Evolutionary conservation across 441 rosid species (phyloP), one percentile per base, ranked within the genome.

Genomic region (Pelargonium myrrhifolium): DNA sequence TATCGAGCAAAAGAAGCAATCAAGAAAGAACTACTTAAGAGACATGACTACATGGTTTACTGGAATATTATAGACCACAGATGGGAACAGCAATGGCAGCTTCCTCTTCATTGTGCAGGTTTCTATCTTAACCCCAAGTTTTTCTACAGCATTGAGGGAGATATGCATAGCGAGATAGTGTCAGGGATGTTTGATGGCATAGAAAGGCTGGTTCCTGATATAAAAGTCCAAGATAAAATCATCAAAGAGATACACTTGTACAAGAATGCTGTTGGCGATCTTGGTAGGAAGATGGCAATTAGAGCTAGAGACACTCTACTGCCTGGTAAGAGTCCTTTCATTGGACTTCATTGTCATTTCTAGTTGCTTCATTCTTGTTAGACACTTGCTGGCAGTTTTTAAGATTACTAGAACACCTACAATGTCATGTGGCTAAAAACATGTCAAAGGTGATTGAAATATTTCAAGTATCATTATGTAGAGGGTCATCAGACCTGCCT

Each of bases 121-220:
- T 92, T 94, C 80, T 94, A 80, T 77, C 89, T 94, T 18, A 92
- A 94, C 72, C 98, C 99, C 1, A 89, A 84, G 78, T 87, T 94
- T 77, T 92, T 92, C 72, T 92, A 92, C 66, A 82, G 84, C 73
- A 79, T 82, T 0, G 85, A 75, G 35, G 98, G 88, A 75, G 94
- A 84, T 64, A 69, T 84, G 78, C 91, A 82, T 28, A 82, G 77
- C 53, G 86, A 87, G 82, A 81, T 89, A 42, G 51, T 71, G 62
- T 83, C 94, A 35, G 90, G 85, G n/a, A 80, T 88, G 81, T 81
- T 86, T 62, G 99, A 94, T 78, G 88, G 97, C 79, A 83, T 91
- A 51, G 99, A 91, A 78, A 86, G 81, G 74, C 69, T 91, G 76
- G 89, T 94, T 58, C 84, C 92, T 55, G 96, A 88, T 63, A 74